Base-by-base conservation (phyloP, 1,284 basidiomycete genomes). In the Ceratobasidium sp. region DNA sequence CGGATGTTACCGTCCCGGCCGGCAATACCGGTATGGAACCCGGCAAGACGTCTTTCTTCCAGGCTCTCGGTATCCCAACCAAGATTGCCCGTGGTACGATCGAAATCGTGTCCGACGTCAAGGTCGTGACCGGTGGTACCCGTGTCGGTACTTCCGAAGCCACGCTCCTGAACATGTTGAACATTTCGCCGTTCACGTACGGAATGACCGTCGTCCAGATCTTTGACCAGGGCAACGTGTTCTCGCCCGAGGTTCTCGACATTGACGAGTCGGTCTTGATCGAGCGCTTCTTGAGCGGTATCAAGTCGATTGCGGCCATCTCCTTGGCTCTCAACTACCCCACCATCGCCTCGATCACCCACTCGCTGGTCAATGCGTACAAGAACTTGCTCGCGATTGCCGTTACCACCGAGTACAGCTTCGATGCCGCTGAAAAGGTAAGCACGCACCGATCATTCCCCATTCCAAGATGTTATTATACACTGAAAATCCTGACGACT, bases 1-100 rank as follows among this genome's bases (percentile, higher is more conserved):
- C 86, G 82, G 91, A 98, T 79, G 96, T 99, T 79, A 85, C 81
- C 74, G 93, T 99, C 77, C 92, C 94, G 67, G 94, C 89, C 69
- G 93, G 95, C 74, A 98, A 98, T 91, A 99, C 96, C 72, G 96
- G 96, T 82, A 99, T 99, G 96, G 97, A 98, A 82, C 96, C 96
- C 77, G 95, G 95, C 78, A 98, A 98, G 87, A 98, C 95, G 72
- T 96, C 95, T 77, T 99, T 99, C 94, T 99, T 99, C 94, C 96
- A 99, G 87, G 96, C 96, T 72, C 91, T 99, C 78, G 92, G 93
- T 86, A 96, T 99, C 81, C 96, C 97, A 62, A 99, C 96, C 82
- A 99, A 99, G 90, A 99, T 99, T 77, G 96, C 97, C 71, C 93
- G 96, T 91, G 96, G 96, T 88, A 99, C 97, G 70, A 99, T 99